Percentiles rank a stretch among this genome's conserved stretches.
Conservation (phyloP, 1,284 basidiomycete species). For the Cutaneotrichosporon arboriforme region DNA sequence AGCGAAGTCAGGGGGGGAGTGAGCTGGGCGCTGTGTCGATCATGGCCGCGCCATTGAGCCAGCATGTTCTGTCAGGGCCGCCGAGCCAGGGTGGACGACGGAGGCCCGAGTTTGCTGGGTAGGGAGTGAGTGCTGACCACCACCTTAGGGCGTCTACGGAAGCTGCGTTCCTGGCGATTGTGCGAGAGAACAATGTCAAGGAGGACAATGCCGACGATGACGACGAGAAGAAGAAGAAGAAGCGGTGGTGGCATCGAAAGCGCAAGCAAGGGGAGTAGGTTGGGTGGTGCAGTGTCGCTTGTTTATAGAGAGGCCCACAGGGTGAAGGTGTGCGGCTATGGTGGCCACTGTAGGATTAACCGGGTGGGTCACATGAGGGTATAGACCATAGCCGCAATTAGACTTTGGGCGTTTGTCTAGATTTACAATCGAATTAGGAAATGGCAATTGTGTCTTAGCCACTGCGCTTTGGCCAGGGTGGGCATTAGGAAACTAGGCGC, state of each 20-base stretch:
- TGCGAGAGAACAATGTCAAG: constrained; percentile 27
- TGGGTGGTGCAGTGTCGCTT: neutral
- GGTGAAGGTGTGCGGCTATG: too few species aligned
- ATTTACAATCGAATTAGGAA: too few species aligned
- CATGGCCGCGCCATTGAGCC: too few species aligned
- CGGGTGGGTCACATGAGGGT: too few species aligned
- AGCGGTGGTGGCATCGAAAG: constrained; percentile 1
- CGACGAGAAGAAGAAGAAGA: neutral
- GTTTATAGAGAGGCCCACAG: neutral
- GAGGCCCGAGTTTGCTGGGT: neutral
- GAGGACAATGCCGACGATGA: constrained; percentile 2
- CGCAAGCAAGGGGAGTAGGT: neutral
- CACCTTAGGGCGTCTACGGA: constrained; percentile 31
- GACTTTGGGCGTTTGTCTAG: too few species aligned
- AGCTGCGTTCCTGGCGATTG: constrained; percentile 36
- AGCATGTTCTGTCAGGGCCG: neutral
- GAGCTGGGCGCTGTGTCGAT: neutral
- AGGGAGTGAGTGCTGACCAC: neutral
- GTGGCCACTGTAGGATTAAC: too few species aligned
- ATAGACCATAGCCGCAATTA: too few species aligned
- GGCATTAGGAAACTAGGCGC: too few species aligned
- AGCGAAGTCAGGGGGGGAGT: too few species aligned
- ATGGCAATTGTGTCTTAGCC: too few species aligned
- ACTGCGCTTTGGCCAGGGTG: too few species aligned
- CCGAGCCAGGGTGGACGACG: neutral